A percentile compares a stretch with the other conserved stretches of the same genome.
Evolutionary conservation across 148 eudicot species (phyloP).

Genomic region (Arctostaphylos glauca): DNA sequence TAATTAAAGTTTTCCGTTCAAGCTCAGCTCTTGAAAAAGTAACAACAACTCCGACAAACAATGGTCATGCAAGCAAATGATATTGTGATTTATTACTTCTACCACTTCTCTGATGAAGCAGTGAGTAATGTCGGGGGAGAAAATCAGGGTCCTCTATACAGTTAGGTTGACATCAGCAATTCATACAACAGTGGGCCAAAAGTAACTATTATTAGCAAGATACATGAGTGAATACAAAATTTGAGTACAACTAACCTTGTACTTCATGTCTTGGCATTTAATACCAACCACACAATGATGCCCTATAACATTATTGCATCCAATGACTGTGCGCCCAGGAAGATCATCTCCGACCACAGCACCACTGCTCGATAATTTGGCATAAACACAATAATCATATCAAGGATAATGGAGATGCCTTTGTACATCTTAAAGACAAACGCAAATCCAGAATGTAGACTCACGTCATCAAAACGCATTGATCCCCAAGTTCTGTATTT

Average conservation of each 20-base stretch:
- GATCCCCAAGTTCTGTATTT: constrained; percentile 73
- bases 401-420: neutral
- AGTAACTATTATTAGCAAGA: neutral
- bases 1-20: neutral
- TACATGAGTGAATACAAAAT: neutral
- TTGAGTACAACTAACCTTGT: constrained; percentile 50
- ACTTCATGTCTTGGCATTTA: constrained; percentile 94
- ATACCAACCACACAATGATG: constrained; percentile 93
- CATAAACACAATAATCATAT: neutral
- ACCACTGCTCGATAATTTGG: constrained; percentile 49
- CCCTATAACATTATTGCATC: constrained; percentile 80
- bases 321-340: constrained; percentile 78
- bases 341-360: constrained; percentile 90
- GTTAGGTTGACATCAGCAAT: neutral
- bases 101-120: neutral
- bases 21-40: neutral
- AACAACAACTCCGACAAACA: neutral
- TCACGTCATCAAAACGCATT: constrained; percentile 75
- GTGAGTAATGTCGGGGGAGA: neutral
- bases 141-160: neutral
- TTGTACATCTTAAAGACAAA: neutral
- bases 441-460: constrained; percentile 15
- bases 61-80: neutral
- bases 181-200: neutral
- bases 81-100: neutral